These are phyloP conservation scores for Gastrolobium villosum DNA, from an alignment of 306 rosid genomes.

Conservation along the genomic window DNA sequence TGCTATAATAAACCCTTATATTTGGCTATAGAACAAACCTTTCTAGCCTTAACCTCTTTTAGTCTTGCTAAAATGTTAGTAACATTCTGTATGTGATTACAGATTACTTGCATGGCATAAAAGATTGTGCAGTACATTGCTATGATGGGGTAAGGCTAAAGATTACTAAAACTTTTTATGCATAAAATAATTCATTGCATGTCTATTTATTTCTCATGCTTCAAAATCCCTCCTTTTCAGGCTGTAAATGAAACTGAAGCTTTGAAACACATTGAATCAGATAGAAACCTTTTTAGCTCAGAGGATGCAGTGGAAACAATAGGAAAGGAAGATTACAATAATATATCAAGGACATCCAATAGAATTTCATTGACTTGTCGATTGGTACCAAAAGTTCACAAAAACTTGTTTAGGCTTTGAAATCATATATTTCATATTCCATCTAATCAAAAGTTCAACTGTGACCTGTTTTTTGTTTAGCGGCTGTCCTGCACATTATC, in stretches of 20 bases:
- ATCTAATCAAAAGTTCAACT: background rate
- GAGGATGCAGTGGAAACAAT: slow-evolving; percentile 47
- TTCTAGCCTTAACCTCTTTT: background rate
- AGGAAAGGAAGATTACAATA: slow-evolving; percentile 47
- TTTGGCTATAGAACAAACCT: background rate
- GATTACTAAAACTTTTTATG: background rate
- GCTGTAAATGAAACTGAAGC: slow-evolving; percentile 73
- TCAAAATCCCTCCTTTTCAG: slow-evolving; percentile 53
- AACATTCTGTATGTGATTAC: slow-evolving; percentile 41
- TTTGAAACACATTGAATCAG: slow-evolving; percentile 48
- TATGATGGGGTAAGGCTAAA: slow-evolving; percentile 68
- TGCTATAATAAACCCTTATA: slow-evolving; percentile 7
- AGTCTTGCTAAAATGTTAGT: slow-evolving; percentile 4
- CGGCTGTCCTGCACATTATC: background rate
- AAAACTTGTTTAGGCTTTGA: slow-evolving; percentile 75
- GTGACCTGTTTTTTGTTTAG: background rate
- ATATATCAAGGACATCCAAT: slow-evolving; percentile 61
- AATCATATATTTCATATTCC: slow-evolving; percentile 10
- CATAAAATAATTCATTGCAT: slow-evolving; percentile 21
- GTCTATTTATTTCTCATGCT: slow-evolving; percentile 33
- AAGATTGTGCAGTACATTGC: slow-evolving; percentile 61
- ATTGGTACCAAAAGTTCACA: slow-evolving; percentile 78
- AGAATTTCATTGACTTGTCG: slow-evolving; percentile 89
- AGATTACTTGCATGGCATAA: slow-evolving; percentile 92
- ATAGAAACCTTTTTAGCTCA: slow-evolving; percentile 31